A percentile compares a stretch with the other conserved stretches of the same genome.
Conservation (phyloP, 805 yeast genomes). For the Kuraishia piskuri region DNA sequence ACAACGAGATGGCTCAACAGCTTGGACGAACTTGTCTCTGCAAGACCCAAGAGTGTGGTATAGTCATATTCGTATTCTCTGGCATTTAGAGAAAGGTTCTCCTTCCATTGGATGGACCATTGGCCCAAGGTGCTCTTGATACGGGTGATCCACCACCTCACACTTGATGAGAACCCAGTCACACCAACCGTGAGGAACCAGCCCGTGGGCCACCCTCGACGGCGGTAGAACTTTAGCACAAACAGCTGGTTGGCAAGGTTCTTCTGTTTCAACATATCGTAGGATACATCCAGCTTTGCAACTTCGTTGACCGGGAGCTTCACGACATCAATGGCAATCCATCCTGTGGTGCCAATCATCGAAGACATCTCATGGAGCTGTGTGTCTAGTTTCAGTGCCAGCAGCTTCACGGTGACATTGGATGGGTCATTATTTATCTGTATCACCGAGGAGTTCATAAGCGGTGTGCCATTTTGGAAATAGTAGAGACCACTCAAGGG, state of each 20-base stretch:
- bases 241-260: conserved; percentile 13
- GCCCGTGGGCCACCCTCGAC: conserved; percentile 47
- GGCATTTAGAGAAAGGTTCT: conserved; percentile 16
- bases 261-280: conserved; percentile 16
- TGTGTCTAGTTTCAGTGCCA: conserved; percentile 39
- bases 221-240: conserved; percentile 28
- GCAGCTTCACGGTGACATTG: conserved; percentile 23
- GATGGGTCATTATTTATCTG: conserved; percentile 20
- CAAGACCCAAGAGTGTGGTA: conserved; percentile 27
- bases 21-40: conserved; percentile 35
- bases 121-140: conserved; percentile 40
- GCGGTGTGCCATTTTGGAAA: conserved; percentile 36
- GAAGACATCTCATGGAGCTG: conserved; percentile 42
- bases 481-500: conserved; percentile 31
- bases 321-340: conserved; percentile 55
- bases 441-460: conserved; percentile 23
- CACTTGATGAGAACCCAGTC: conserved; percentile 24
- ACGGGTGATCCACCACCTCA: conserved; percentile 46
- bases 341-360: conserved; percentile 55
- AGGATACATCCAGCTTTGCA: conserved; percentile 26
- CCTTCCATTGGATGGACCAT: conserved; percentile 48
- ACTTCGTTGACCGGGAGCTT: conserved; percentile 40
- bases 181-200: conserved; percentile 41
- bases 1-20: conserved; percentile 42
- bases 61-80: conserved; percentile 16